A percentile compares a stretch with the other conserved stretches of the same genome.
phyloP scores from a whole-genome alignment of 257 asterid species.

The Nicotiana obtusifolia region DNA sequence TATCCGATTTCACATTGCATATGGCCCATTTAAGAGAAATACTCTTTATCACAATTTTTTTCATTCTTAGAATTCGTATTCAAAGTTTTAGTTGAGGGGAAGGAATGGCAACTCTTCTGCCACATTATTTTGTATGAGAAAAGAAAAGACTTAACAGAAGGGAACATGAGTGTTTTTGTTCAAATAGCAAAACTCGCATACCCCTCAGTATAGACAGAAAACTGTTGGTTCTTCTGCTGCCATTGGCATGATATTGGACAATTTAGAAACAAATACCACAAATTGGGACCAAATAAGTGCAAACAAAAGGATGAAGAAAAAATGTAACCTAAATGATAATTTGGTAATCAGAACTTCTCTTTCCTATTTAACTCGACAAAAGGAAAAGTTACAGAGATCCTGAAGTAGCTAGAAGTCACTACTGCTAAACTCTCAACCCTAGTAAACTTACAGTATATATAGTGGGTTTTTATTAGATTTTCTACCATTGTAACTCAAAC shows the following conservation, averaged over 20 bases:
- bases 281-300: neutral
- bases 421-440: neutral
- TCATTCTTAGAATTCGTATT: no score
- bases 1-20: no score
- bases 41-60: no score
- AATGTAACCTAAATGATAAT: no score
- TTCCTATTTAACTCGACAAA: neutral
- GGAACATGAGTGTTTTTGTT: neutral
- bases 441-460: neutral
- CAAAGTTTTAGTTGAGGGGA: no score
- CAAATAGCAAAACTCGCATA: neutral
- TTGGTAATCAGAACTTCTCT: neutral
- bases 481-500: neutral
- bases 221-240: no score
- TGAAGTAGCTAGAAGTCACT: neutral
- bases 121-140: neutral
- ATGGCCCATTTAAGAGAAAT: no score
- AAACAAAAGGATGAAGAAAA: no score
- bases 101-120: no score
- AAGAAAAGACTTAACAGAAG: neutral
- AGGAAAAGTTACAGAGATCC: no score
- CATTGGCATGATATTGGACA: neutral
- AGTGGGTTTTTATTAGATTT: no score
- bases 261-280: neutral
- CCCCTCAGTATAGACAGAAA: no score